Conservation (phyloP, 768 basidiomycete genomes). For the Fomitopsis serialis region DNA sequence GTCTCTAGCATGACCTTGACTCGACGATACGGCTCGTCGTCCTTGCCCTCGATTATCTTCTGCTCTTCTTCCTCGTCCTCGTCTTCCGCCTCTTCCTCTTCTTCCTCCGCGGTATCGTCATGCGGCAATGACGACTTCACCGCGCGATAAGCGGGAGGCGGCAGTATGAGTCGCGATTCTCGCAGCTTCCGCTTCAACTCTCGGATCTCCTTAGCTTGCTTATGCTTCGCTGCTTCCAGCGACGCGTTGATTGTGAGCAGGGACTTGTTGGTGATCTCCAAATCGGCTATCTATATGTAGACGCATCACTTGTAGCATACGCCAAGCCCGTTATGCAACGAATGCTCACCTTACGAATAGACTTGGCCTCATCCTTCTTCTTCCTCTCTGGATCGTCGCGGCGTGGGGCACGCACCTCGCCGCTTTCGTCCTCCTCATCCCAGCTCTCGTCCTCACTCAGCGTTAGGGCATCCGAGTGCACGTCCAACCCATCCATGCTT, state of each 20-base stretch:
- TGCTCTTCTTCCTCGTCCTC: slow-evolving; percentile 37
- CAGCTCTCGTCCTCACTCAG: slow-evolving; percentile 8
- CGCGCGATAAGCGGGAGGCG: slow-evolving; percentile 55
- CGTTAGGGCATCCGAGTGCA: slow-evolving; percentile 5
- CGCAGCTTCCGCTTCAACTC: slow-evolving; percentile 79
- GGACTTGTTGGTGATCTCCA: slow-evolving; percentile 87
- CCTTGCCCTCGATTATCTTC: slow-evolving; percentile 24
- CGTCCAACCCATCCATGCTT: slow-evolving; percentile 13
- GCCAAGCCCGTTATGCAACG: neutral
- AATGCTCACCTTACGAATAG: slow-evolving; percentile 71
- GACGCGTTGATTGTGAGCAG: slow-evolving; percentile 80
- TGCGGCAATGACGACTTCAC: slow-evolving; percentile 47
- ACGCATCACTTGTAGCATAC: neutral
- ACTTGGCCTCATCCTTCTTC: slow-evolving; percentile 69
- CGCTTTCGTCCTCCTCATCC: slow-evolving; percentile 7
- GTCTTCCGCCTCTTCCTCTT: slow-evolving; percentile 36
- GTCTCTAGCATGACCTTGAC: slow-evolving; percentile 59
- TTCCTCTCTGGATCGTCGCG: slow-evolving; percentile 39
- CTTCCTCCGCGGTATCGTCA: slow-evolving; percentile 38
- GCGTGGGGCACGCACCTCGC: slow-evolving; percentile 2
- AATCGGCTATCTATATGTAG: slow-evolving; percentile 70
- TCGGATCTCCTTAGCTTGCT: slow-evolving; percentile 80
- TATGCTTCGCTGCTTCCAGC: slow-evolving; percentile 74
- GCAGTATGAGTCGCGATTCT: slow-evolving; percentile 74
- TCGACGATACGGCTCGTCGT: slow-evolving; percentile 58